Evolutionary conservation across 805 yeast species (phyloP).

Genomic region (Kodamaea laetipori): DNA sequence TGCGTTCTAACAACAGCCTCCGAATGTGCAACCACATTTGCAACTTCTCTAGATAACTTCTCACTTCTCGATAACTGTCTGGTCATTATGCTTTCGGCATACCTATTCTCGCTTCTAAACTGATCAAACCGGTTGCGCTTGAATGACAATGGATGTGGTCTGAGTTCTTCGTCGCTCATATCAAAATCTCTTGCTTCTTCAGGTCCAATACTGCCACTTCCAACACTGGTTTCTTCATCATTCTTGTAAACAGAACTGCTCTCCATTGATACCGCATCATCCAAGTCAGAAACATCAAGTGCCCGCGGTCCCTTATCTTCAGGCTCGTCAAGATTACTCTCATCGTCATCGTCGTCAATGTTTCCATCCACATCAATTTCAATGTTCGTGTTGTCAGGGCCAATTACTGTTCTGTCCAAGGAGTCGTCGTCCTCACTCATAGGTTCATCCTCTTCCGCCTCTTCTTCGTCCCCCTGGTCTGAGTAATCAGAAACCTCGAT

Average conservation of each 20-base stretch:
- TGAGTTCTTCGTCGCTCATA: conserved; percentile 8
- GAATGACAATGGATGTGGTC: conserved; percentile 4
- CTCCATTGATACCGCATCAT: conserved; percentile 26
- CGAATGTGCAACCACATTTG: conserved; percentile 1
- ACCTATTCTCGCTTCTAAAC: not conserved
- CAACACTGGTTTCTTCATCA: conserved; percentile 14
- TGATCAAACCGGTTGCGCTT: conserved; percentile 6
- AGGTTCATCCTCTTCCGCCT: conserved; percentile 4
- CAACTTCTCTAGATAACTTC: conserved; percentile 13
- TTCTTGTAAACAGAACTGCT: conserved; percentile 18
- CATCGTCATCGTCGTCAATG: conserved; percentile 17
- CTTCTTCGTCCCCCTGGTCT: conserved; percentile 6
- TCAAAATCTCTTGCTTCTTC: conserved; percentile 9
- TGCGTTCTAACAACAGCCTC: conserved; percentile 1
- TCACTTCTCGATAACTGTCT: conserved; percentile 7
- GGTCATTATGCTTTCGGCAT: conserved; percentile 3
- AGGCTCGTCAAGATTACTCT: conserved; percentile 28
- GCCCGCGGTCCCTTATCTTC: conserved; percentile 19
- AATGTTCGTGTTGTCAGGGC: not conserved
- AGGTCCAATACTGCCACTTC: conserved; percentile 3
- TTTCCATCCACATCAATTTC: not conserved
- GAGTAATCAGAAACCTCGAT: not conserved
- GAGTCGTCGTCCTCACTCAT: conserved; percentile 18
- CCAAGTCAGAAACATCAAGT: conserved; percentile 26
- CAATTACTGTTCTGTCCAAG: not conserved